Conservation (phyloP, 768 basidiomycete species). For the Tricholomella constricta region DNA sequence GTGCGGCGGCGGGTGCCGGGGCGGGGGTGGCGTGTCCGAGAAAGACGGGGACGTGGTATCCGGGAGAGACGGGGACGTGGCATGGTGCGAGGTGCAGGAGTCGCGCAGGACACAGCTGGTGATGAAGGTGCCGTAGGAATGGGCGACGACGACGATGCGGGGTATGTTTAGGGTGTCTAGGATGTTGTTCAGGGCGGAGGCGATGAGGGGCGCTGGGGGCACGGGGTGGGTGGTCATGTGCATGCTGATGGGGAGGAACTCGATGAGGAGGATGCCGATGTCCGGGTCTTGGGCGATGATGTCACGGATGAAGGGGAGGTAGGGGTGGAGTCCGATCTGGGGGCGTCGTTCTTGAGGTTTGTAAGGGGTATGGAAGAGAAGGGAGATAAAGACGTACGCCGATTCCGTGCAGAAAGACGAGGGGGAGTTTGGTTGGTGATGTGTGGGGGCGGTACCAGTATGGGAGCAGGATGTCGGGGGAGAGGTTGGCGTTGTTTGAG, state of each 20-base stretch:
- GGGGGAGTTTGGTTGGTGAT: conserved; percentile 46
- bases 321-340: conserved; percentile 66
- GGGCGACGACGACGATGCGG: conserved; percentile 48
- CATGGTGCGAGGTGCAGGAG: conserved; percentile 17
- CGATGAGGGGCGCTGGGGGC: conserved; percentile 40
- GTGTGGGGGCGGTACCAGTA: conserved; percentile 49
- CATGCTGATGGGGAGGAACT: conserved; percentile 61
- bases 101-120: conserved; percentile 55
- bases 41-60: no score
- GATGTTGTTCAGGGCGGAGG: conserved; percentile 44
- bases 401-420: conserved; percentile 72
- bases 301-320: conserved; percentile 51
- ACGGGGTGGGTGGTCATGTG: conserved; percentile 55
- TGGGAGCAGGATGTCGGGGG: conserved; percentile 31
- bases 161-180: conserved; percentile 42
- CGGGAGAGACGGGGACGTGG: conserved; percentile 3
- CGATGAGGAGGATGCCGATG: conserved; percentile 59
- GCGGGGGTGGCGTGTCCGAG: no score
- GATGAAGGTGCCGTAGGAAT: conserved; percentile 67
- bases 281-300: conserved; percentile 46
- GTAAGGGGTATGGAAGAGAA: neutral
- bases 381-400: conserved; percentile 43
- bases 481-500: conserved; percentile 42
- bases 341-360: neutral
- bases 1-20: no score